Evolutionary conservation across 768 basidiomycete genomes (phyloP).

Genomic region (Macrolepiota fuliginosa): DNA sequence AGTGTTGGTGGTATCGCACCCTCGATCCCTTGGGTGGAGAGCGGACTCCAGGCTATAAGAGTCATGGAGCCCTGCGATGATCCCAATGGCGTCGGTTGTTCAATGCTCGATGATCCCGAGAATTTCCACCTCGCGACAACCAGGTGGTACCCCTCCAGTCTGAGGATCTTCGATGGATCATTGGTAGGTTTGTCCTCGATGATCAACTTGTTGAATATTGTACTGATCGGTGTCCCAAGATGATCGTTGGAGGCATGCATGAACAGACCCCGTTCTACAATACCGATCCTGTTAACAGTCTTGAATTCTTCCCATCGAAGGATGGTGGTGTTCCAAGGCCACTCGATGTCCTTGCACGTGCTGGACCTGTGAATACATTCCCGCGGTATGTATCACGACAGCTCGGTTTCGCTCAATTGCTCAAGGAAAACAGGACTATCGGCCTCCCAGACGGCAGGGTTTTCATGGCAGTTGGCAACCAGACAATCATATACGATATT

Average conservation of each 20-base stretch:
- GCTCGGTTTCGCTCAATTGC: neutral
- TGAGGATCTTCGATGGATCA: slow-evolving; percentile 31
- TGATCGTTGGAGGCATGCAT: slow-evolving; percentile 27
- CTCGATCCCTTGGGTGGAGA: slow-evolving; percentile 22
- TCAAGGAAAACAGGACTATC: slow-evolving; percentile 21
- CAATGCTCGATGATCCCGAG: slow-evolving; percentile 33
- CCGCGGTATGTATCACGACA: slow-evolving; percentile 20
- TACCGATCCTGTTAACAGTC: slow-evolving; percentile 48
- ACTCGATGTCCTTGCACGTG: slow-evolving; percentile 25
- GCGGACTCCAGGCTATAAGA: slow-evolving; percentile 35
- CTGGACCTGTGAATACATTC: slow-evolving; percentile 26
- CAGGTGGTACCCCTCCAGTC: slow-evolving; percentile 40
- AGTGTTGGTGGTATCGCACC: slow-evolving; percentile 30
- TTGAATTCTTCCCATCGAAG: slow-evolving; percentile 40
- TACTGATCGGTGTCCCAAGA: slow-evolving; percentile 10
- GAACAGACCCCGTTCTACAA: slow-evolving; percentile 56
- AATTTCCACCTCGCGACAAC: slow-evolving; percentile 31
- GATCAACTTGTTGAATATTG: neutral
- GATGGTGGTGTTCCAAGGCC: slow-evolving; percentile 31
- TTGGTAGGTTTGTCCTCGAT: slow-evolving; percentile 28
- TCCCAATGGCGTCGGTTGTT: slow-evolving; percentile 26
- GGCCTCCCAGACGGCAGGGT: slow-evolving; percentile 39
- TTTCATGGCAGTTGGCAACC: slow-evolving; percentile 38
- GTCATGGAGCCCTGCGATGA: slow-evolving; percentile 37
- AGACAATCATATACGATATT: slow-evolving; percentile 39